Percentiles rank a stretch among this genome's conserved stretches.
Conservation (phyloP, 1,284 basidiomycete genomes). For the Sporisorium exsertum region DNA sequence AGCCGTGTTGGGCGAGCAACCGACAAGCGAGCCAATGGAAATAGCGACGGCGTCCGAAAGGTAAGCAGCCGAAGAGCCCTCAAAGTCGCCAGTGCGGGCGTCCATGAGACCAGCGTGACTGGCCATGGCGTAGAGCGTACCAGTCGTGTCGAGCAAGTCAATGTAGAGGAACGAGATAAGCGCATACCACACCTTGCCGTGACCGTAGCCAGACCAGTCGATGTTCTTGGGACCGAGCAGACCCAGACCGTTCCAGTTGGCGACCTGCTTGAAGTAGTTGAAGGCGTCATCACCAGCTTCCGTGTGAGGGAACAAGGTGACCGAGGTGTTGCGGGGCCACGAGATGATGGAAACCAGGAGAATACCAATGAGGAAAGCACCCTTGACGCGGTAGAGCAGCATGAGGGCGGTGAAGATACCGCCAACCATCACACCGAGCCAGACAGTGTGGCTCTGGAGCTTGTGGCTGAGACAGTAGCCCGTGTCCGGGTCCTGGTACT, state of each 20-base stretch:
- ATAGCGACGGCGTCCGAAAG: conserved; percentile 80
- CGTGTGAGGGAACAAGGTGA: conserved; percentile 86
- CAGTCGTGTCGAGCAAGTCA: conserved; percentile 74
- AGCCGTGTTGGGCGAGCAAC: conserved; percentile 87
- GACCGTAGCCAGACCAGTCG: conserved; percentile 72
- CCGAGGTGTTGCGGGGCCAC: conserved; percentile 83
- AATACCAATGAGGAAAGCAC: conserved; percentile 82
- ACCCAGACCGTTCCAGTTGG: conserved; percentile 74
- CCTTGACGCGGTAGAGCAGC: conserved; percentile 86
- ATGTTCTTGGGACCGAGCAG: conserved; percentile 74
- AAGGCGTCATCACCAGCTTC: conserved; percentile 78
- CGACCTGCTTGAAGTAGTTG: conserved; percentile 87
- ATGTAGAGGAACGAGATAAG: conserved; percentile 86
- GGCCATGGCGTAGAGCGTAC: conserved; percentile 90
- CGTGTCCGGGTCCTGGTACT: conserved; percentile 62
- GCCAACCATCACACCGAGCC: conserved; percentile 88
- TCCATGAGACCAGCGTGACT: conserved; percentile 90
- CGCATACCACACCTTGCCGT: conserved; percentile 86
- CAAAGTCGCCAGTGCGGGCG: conserved; percentile 86
- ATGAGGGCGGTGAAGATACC: conserved; percentile 75
- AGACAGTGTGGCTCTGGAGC: conserved; percentile 80
- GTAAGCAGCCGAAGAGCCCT: conserved; percentile 83
- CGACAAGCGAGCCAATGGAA: conserved; percentile 83
- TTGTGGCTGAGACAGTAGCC: conserved; percentile 79
- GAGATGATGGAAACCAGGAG: conserved; percentile 86